Conservation (phyloP, 768 basidiomycete species). For the Tulasnella sp. region DNA sequence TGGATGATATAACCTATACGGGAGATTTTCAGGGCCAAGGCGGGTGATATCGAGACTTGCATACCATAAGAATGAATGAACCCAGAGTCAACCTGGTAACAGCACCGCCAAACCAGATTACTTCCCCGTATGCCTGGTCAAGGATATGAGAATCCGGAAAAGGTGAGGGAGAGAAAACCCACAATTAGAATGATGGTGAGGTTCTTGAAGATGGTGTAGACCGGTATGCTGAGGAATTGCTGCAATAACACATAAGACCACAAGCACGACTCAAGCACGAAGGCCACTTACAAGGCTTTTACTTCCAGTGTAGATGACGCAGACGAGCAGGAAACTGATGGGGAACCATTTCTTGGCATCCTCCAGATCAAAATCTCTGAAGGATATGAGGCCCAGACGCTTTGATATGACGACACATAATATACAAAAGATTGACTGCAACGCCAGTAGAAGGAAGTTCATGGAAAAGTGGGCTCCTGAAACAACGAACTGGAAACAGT, state of each 20-base stretch:
- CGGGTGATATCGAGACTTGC: slow-evolving; percentile 18
- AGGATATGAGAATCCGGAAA: slow-evolving; percentile 2
- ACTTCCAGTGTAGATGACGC: slow-evolving; percentile 94
- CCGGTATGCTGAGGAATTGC: slow-evolving; percentile 96
- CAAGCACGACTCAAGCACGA: not conserved
- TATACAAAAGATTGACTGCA: slow-evolving; percentile 83
- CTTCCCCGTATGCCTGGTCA: slow-evolving; percentile 85
- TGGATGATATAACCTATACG: slow-evolving; percentile 69
- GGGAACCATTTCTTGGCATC: slow-evolving; percentile 94
- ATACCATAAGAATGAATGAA: slow-evolving; percentile 85
- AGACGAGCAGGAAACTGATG: slow-evolving; percentile 80
- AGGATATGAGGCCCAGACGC: slow-evolving; percentile 62
- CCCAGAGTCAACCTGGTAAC: slow-evolving; percentile 79
- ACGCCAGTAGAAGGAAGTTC: slow-evolving; percentile 87
- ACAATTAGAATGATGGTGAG: slow-evolving; percentile 98
- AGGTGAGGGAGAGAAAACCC: slow-evolving; percentile 25
- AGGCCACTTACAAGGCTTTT: slow-evolving; percentile 73
- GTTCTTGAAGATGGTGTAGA: slow-evolving; percentile 99
- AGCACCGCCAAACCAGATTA: slow-evolving; percentile 87
- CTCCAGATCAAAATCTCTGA: slow-evolving; percentile 66
- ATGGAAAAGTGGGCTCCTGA: slow-evolving; percentile 89
- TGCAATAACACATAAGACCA: slow-evolving; percentile 26
- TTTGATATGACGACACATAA: slow-evolving; percentile 63
- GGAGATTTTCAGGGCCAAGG: not conserved
- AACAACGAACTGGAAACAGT: slow-evolving; percentile 64